phyloP scores from a whole-genome alignment of 163 green algal genomes.

The Scenedesmus sp. region DNA sequence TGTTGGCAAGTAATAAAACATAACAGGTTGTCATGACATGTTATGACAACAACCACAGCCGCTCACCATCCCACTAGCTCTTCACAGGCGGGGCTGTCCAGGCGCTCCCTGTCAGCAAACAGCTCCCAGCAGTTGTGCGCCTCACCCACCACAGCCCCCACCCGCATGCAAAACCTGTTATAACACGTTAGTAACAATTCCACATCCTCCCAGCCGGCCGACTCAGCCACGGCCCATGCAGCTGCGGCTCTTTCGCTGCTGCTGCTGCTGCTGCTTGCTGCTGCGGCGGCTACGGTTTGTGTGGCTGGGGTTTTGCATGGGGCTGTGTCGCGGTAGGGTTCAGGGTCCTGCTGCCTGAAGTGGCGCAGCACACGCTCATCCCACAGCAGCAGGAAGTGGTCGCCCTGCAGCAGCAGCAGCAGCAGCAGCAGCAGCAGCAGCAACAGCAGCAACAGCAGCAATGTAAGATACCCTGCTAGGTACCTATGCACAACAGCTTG shows the following conservation, averaged over 20 bases:
- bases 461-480: too few species aligned
- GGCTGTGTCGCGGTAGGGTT: not conserved
- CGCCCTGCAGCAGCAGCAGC: not conserved
- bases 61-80: not conserved
- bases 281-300: not conserved
- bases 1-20: too few species aligned
- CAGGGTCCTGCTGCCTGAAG: constrained; percentile 11
- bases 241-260: not conserved
- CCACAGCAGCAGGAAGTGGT: constrained; percentile 39
- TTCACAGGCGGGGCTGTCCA: not conserved
- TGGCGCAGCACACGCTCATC: not conserved
- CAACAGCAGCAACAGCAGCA: too few species aligned
- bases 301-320: not conserved
- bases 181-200: constrained; percentile 18
- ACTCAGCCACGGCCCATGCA: not conserved
- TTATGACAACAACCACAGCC: too few species aligned
- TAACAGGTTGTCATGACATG: too few species aligned
- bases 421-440: not conserved
- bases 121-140: constrained; percentile 31
- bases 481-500: too few species aligned
- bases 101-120: constrained; percentile 11
- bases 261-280: not conserved
- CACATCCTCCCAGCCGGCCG: not conserved
- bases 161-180: constrained; percentile 2
- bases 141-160: not conserved